Percentiles rank a stretch among this genome's conserved stretches.
phyloP scores from a whole-genome alignment of 768 basidiomycete species.

The Panaeolus cyanescens region DNA sequence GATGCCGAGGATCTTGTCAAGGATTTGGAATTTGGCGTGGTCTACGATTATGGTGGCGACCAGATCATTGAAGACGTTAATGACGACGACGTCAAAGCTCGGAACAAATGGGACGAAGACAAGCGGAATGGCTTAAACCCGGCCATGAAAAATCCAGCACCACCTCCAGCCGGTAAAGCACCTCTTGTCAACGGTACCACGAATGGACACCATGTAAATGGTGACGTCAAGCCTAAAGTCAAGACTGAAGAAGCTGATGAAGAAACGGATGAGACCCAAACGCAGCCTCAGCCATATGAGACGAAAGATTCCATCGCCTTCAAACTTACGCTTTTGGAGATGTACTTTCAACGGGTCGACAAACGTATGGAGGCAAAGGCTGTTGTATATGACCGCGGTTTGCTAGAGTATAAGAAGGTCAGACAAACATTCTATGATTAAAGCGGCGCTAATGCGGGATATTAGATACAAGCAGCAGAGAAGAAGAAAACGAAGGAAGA shows the following conservation, averaged over 20 bases:
- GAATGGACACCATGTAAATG: slow-evolving; percentile 47
- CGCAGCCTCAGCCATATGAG: slow-evolving; percentile 79
- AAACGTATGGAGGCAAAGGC: slow-evolving; percentile 84
- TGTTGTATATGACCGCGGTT: slow-evolving; percentile 87
- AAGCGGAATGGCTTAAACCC: slow-evolving; percentile 31
- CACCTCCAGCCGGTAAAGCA: slow-evolving; percentile 38
- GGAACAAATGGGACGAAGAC: slow-evolving; percentile 52
- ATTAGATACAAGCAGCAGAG: slow-evolving; percentile 86
- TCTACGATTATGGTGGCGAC: slow-evolving; percentile 82
- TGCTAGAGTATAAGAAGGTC: slow-evolving; percentile 95
- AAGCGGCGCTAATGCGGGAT: slow-evolving; percentile 5
- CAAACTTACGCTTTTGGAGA: slow-evolving; percentile 87
- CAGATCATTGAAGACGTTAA: slow-evolving; percentile 77
- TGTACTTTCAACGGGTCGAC: slow-evolving; percentile 87
- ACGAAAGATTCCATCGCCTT: slow-evolving; percentile 81
- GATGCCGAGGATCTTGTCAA: slow-evolving; percentile 96
- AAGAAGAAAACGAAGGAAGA: slow-evolving; percentile 92
- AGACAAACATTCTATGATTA: slow-evolving; percentile 13
- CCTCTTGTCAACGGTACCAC: slow-evolving; percentile 41
- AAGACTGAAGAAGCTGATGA: slow-evolving; percentile 56
- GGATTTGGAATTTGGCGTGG: slow-evolving; percentile 94
- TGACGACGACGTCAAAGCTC: slow-evolving; percentile 70
- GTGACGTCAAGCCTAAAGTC: slow-evolving; percentile 38
- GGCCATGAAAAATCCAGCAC: slow-evolving; percentile 14
- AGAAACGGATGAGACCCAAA: slow-evolving; percentile 57